phyloP scores from a whole-genome alignment of 108 stramenopile genomes.

The Nannochloropsis oceanica region DNA sequence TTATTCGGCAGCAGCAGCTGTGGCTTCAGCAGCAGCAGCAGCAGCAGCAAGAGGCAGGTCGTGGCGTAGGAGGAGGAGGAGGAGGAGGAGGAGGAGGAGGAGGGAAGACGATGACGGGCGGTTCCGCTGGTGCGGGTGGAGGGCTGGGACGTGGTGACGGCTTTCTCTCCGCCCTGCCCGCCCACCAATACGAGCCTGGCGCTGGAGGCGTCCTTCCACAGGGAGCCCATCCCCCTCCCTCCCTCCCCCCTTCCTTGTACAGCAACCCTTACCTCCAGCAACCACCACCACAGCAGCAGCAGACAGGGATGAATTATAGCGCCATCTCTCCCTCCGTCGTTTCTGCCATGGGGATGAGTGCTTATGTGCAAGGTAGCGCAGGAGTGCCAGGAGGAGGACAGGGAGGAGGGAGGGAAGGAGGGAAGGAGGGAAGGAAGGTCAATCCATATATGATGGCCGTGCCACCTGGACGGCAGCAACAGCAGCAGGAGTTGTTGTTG shows the following conservation, averaged over 20 bases:
- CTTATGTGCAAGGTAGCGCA: neutral
- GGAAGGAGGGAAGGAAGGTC: too few relatives aligned
- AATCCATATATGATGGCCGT: too few relatives aligned
- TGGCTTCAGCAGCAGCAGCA: neutral
- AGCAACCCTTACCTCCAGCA: neutral
- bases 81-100: neutral
- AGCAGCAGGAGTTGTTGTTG: too few relatives aligned
- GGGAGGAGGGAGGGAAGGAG: too few relatives aligned
- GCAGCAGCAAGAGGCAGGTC: neutral
- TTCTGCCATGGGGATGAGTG: neutral
- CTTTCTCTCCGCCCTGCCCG: neutral
- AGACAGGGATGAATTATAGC: neutral
- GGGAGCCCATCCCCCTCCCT: neutral
- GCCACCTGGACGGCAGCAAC: too few relatives aligned
- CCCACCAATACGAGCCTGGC: neutral
- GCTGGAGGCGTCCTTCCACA: neutral
- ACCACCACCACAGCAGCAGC: neutral
- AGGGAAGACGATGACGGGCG: neutral
- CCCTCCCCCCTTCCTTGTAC: neutral
- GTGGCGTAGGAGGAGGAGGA: neutral
- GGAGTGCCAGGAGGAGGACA: too few relatives aligned
- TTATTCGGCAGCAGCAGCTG: neutral
- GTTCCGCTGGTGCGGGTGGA: neutral
- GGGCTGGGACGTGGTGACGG: neutral
- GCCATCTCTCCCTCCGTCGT: neutral